These are phyloP conservation scores for Eucalyptus sp. DNA, from an alignment of 345 rosid genomes.

Conservation along the genomic window DNA sequence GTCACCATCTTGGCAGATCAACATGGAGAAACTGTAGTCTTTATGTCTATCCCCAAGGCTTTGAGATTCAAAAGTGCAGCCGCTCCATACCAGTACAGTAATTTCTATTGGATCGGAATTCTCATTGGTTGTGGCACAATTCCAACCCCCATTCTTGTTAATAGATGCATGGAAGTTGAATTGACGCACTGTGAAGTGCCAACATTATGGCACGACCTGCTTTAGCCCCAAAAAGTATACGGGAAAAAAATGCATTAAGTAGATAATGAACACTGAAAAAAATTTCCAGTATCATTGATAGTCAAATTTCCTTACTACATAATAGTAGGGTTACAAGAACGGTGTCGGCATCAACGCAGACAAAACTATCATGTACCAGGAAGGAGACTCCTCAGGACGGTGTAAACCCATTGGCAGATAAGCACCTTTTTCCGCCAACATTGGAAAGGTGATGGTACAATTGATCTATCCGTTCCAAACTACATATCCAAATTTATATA, in stretches of 20 bases:
- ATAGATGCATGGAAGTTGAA: not conserved
- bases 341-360: not conserved
- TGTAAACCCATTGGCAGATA: not conserved
- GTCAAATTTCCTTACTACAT: not conserved
- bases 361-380: not conserved
- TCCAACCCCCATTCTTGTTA: not conserved
- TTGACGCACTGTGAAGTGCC: not conserved
- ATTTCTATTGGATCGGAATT: not conserved
- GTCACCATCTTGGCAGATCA: not conserved
- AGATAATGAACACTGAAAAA: not conserved
- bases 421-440: not conserved
- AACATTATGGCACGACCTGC: not conserved
- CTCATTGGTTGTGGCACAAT: not conserved
- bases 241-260: not conserved
- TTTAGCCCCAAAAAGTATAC: not conserved
- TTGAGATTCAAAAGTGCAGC: not conserved
- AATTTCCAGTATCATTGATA: not conserved
- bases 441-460: not conserved
- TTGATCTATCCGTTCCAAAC: slow-evolving; percentile 6
- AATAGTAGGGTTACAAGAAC: not conserved
- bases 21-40: not conserved
- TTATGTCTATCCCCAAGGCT: not conserved
- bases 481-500: slow-evolving; percentile 15
- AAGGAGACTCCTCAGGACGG: not conserved
- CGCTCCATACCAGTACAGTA: not conserved